These are phyloP conservation scores for Oenanthe sinensis DNA, from an alignment of 129 eudicot species.

Conservation along the genomic window DNA sequence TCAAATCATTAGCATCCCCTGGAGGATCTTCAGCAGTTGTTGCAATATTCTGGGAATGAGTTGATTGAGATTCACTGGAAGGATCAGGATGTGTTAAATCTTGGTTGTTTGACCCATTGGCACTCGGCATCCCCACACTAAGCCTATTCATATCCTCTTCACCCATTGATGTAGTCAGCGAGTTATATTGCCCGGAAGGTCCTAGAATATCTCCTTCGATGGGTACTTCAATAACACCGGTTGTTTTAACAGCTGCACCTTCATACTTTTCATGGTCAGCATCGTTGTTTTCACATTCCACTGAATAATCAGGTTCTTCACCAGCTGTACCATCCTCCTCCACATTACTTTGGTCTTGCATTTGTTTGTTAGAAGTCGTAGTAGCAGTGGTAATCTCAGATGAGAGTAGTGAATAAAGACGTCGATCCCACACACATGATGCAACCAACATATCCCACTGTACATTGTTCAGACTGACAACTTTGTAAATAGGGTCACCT, in stretches of 20 bases:
- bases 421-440: constrained; percentile 75
- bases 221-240: constrained; percentile 28
- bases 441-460: constrained; percentile 62
- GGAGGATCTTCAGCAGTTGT: constrained; percentile 11
- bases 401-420: constrained; percentile 59
- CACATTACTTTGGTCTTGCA: background rate
- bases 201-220: constrained; percentile 22
- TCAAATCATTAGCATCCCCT: constrained; percentile 12
- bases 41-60: constrained; percentile 12
- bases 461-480: constrained; percentile 50
- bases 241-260: background rate
- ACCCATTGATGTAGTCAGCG: background rate
- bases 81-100: constrained; percentile 3
- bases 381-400: constrained; percentile 30
- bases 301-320: constrained; percentile 8
- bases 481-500: constrained; percentile 35
- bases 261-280: background rate
- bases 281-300: constrained; percentile 14
- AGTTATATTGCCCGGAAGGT: constrained; percentile 19
- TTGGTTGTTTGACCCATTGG: background rate
- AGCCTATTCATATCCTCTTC: background rate
- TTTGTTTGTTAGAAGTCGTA: constrained; percentile 10
- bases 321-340: constrained; percentile 20
- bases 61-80: constrained; percentile 7
- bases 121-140: background rate